Conservation (phyloP, 441 rosid genomes). For the Omphalea diandra region DNA sequence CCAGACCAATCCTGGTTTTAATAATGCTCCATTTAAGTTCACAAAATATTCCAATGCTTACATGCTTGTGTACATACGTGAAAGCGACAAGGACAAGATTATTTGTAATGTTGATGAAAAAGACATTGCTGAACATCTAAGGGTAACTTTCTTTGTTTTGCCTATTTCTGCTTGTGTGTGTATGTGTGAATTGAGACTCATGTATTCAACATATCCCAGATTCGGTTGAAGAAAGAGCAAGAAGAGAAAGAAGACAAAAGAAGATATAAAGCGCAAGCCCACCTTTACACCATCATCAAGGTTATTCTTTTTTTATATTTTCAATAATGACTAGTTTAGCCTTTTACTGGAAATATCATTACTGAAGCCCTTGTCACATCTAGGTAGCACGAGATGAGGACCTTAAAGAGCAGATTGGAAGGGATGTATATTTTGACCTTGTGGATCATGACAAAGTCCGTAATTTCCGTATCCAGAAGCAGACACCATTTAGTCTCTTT, state of each 20-base stretch:
- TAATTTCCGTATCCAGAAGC: slow-evolving; percentile 86
- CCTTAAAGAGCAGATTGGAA: slow-evolving; percentile 82
- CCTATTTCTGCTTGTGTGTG: not conserved
- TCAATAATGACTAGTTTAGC: slow-evolving; percentile 9
- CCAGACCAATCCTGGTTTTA: slow-evolving; percentile 89
- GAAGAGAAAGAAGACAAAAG: slow-evolving; percentile 87
- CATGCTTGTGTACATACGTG: slow-evolving; percentile 98
- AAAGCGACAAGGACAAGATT: slow-evolving; percentile 92
- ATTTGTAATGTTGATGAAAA: slow-evolving; percentile 93
- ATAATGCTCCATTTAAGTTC: slow-evolving; percentile 85
- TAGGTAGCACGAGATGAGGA: slow-evolving; percentile 96
- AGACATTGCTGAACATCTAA: slow-evolving; percentile 94
- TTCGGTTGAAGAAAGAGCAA: slow-evolving; percentile 89
- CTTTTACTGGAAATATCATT: not conserved
- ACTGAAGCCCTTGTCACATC: slow-evolving; percentile 25
- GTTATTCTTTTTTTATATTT: slow-evolving; percentile 24
- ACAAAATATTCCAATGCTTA: slow-evolving; percentile 95
- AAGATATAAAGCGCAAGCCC: slow-evolving; percentile 85
- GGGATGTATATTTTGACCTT: slow-evolving; percentile 84
- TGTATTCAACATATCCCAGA: slow-evolving; percentile 43
- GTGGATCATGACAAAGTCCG: slow-evolving; percentile 94
- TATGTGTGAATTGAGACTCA: slow-evolving; percentile 20
- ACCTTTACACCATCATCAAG: slow-evolving; percentile 93
- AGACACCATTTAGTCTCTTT: slow-evolving; percentile 61
- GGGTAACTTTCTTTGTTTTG: slow-evolving; percentile 50